Base-by-base conservation (phyloP, 257 asterid species). In the Solanum verrucosum region DNA sequence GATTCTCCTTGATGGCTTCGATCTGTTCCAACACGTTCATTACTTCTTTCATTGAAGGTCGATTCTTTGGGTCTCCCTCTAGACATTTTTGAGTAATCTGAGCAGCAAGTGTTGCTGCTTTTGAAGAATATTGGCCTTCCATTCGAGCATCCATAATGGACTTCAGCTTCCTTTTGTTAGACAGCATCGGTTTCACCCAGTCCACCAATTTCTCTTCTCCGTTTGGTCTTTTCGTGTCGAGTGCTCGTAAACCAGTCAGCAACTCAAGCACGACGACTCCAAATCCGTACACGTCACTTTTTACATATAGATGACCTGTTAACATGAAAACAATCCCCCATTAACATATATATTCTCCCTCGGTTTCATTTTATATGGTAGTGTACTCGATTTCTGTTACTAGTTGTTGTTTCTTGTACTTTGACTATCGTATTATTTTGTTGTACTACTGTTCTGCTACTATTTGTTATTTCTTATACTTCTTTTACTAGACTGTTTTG, bases 1-100 rank as follows among this genome's bases (percentile, higher is more conserved):
- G 88, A 73, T 73, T 84, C 83, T 15, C 78, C 23, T 87, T 63
- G 14, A 40, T 59, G 21, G 88, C 70, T 21, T 29, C 73, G 14
- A 84, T 84, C 67, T 75, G 68, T 70, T 86, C 87, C 85, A 89
- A 86, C 18, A 70, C 72, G 14, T 87, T 74, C 12, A 12, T 52
- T 25, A 89, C 91, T 84, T 87, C 89, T 63, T 63, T 60, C 89
- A 89, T 89, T 33, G 91, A 83, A 34, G 91, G 91, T 77, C 91
- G 60, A 87, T 63, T 87, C 65, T 68, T 77, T 2, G 88, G 88
- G 27, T 87, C 88, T 3, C 5, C 37, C 68, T 87, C 78, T 2
- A 87, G 37, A 52, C 91, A 89, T 87, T 74, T 87, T 49, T 87
- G n/a, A 72, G 88, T 67, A 29, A 89, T 87, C 52, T 87, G 89